A percentile compares a stretch with the other conserved stretches of the same genome.
These are phyloP conservation scores for Neurospora pannonica DNA, from an alignment of 495 filamentous ascomycete genomes.

Conservation along the genomic window DNA sequence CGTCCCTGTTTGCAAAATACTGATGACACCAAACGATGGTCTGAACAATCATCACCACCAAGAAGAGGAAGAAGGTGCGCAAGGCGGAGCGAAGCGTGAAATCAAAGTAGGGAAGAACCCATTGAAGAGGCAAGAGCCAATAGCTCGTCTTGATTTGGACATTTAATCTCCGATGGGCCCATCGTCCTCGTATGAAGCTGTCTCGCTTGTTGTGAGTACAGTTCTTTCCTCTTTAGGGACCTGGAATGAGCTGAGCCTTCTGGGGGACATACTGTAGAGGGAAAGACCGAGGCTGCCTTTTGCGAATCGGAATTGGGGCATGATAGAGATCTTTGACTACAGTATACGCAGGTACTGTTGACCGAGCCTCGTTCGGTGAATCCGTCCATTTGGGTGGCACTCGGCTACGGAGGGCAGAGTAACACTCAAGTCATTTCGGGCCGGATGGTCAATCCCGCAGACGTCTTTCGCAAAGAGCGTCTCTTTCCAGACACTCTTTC, in stretches of 20 bases:
- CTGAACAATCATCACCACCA: background rate
- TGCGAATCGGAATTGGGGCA: background rate
- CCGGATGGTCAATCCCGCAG: background rate
- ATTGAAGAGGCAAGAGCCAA: background rate
- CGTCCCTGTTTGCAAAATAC: background rate
- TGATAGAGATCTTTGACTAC: background rate
- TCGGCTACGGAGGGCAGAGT: background rate
- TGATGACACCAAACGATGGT: background rate
- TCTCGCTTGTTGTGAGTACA: background rate
- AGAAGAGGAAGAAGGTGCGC: background rate
- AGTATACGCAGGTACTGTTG: background rate
- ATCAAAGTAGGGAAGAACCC: background rate
- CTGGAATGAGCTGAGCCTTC: background rate
- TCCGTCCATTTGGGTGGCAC: background rate
- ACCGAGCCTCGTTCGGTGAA: background rate
- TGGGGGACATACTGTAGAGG: background rate
- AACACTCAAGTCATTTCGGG: background rate
- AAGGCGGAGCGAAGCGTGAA: background rate
- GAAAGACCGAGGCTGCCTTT: background rate
- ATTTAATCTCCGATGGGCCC: slow-evolving; percentile 12
- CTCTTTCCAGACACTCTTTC: background rate
- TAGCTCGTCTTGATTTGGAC: background rate
- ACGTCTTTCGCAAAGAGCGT: background rate
- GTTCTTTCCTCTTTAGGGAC: background rate
- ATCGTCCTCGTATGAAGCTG: background rate